phyloP scores from a whole-genome alignment of 1,284 basidiomycete species.

The Cutaneotrichosporon sp. region DNA sequence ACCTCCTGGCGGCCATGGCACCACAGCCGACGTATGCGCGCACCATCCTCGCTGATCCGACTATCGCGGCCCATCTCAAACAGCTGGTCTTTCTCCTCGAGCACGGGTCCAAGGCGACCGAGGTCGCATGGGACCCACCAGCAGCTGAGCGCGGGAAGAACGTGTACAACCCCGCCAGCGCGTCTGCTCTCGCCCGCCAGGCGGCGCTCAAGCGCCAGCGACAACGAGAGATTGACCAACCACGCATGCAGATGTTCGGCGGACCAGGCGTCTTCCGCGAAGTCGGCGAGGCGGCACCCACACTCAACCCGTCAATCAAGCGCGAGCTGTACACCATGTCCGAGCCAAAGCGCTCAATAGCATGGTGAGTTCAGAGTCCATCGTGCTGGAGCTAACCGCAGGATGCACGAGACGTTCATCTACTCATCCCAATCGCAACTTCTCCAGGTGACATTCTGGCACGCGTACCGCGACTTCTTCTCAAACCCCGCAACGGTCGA shows the following conservation, averaged over 20 bases:
- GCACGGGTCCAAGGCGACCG: slow-evolving; percentile 16
- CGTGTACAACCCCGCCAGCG: slow-evolving; percentile 36
- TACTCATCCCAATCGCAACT: slow-evolving; percentile 40
- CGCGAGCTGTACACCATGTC: slow-evolving; percentile 34
- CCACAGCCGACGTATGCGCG: slow-evolving; percentile 24
- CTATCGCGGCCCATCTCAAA: slow-evolving; percentile 31
- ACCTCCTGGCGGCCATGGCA: slow-evolving; percentile 36
- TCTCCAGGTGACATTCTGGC: slow-evolving; percentile 47
- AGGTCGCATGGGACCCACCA: slow-evolving; percentile 21
- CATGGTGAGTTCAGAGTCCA: slow-evolving; percentile 37
- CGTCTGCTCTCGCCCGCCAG: slow-evolving; percentile 20
- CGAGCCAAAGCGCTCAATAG: slow-evolving; percentile 39
- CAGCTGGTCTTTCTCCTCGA: slow-evolving; percentile 32
- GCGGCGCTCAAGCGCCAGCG: slow-evolving; percentile 22
- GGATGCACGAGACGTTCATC: slow-evolving; percentile 48
- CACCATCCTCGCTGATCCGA: slow-evolving; percentile 24
- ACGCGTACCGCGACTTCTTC: slow-evolving; percentile 47
- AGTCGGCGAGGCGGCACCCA: slow-evolving; percentile 34
- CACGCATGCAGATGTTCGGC: slow-evolving; percentile 26
- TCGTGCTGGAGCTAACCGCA: slow-evolving; percentile 12
- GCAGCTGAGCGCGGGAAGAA: slow-evolving; percentile 13
- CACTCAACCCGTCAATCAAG: slow-evolving; percentile 22
- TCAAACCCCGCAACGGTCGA: slow-evolving; percentile 29
- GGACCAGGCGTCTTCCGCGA: slow-evolving; percentile 24
- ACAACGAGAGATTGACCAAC: slow-evolving; percentile 33